Evolutionary conservation across 306 rosid species (phyloP).

Genomic region (Medicago lupulina): DNA sequence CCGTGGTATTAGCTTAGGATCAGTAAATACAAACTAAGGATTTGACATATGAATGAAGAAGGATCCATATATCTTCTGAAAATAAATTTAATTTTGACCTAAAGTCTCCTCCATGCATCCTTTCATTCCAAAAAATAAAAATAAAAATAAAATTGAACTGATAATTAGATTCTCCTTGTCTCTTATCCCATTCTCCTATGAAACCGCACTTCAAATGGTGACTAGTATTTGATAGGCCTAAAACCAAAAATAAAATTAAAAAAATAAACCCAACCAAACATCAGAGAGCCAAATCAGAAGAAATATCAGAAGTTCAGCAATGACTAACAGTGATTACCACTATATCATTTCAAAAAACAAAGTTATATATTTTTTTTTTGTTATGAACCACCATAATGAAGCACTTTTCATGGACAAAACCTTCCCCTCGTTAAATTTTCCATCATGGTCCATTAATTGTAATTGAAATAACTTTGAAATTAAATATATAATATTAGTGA

Average conservation of each 20-base stretch:
- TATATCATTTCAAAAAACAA: no score
- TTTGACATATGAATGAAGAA: slow-evolving; percentile 53
- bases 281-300: slow-evolving; percentile 34
- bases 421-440: slow-evolving; percentile 8
- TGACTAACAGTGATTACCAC: no score
- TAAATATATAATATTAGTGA: slow-evolving; percentile 19
- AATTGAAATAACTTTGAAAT: slow-evolving; percentile 28
- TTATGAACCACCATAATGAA: slow-evolving; percentile 19
- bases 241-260: slow-evolving; percentile 4
- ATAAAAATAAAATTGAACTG: slow-evolving; percentile 14
- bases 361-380: not conserved
- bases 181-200: slow-evolving; percentile 54
- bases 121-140: slow-evolving; percentile 33
- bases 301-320: not conserved
- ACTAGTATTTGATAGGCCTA: slow-evolving; percentile 56
- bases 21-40: slow-evolving; percentile 61
- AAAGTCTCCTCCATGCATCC: slow-evolving; percentile 57
- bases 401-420: slow-evolving; percentile 31
- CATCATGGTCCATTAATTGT: slow-evolving; percentile 32
- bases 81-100: slow-evolving; percentile 67
- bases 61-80: slow-evolving; percentile 35
- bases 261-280: slow-evolving; percentile 24
- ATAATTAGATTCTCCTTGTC: slow-evolving; percentile 54
- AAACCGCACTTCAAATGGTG: slow-evolving; percentile 61
- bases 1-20: slow-evolving; percentile 57